A percentile compares a stretch with the other conserved stretches of the same genome.
These are phyloP conservation scores for Cutaneotrichosporon cyanovorans DNA, from an alignment of 1,284 basidiomycete genomes.

Conservation along the genomic window DNA sequence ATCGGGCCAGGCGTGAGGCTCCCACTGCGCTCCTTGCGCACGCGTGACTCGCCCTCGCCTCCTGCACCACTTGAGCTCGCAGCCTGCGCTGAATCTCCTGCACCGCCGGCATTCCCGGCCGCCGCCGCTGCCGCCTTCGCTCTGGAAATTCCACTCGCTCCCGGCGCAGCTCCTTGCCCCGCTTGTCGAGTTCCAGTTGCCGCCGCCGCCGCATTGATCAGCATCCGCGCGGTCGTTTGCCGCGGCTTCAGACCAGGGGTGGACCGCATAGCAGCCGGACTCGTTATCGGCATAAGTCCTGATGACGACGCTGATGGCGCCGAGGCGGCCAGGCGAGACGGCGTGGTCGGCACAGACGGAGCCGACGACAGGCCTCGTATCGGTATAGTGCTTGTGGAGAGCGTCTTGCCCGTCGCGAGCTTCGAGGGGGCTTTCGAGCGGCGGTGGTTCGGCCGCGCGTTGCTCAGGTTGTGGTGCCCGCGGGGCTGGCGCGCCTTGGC, in stretches of 20 bases:
- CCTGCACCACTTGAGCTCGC: not conserved
- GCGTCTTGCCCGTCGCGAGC: slow-evolving; percentile 12
- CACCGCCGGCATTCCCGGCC: not conserved
- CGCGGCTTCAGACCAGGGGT: slow-evolving; percentile 36
- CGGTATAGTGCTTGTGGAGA: slow-evolving; percentile 34
- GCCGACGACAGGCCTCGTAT: slow-evolving; percentile 26
- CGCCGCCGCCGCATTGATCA: slow-evolving; percentile 26
- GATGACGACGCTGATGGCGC: slow-evolving; percentile 19
- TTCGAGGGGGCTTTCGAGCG: slow-evolving; percentile 20
- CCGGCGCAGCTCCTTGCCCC: not conserved
- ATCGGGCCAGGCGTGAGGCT: slow-evolving; percentile 28
- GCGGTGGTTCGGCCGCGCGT: slow-evolving; percentile 20
- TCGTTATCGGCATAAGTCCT: slow-evolving; percentile 15
- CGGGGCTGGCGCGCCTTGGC: slow-evolving; percentile 11
- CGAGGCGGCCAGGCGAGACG: slow-evolving; percentile 19
- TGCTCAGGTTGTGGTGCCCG: slow-evolving; percentile 18
- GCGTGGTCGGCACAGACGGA: slow-evolving; percentile 4
- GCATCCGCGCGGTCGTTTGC: slow-evolving; percentile 31
- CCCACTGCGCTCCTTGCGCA: slow-evolving; percentile 30
- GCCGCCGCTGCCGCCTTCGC: not conserved
- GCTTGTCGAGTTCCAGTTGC: slow-evolving; percentile 3
- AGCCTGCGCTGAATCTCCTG: not conserved
- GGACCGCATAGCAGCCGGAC: slow-evolving; percentile 23
- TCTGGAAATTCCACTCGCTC: not conserved
- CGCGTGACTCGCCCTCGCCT: slow-evolving; percentile 8